A percentile compares a stretch with the other conserved stretches of the same genome.
Conservation (phyloP, 1,284 basidiomycete genomes). For the Ganoderma boninense region DNA sequence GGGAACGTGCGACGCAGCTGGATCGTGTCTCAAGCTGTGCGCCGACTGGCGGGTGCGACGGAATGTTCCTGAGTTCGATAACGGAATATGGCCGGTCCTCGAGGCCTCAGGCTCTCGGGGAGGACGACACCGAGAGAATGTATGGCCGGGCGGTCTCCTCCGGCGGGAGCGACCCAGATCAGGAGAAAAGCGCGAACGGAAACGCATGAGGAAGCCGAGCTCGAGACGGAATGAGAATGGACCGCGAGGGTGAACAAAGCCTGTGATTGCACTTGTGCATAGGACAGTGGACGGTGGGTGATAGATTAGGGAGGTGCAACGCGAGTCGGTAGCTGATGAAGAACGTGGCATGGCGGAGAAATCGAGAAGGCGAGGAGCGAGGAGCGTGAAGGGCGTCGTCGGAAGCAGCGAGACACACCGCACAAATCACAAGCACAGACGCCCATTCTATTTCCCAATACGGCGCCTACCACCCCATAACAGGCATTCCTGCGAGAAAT, state of each 20-base stretch:
- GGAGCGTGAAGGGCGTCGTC: background rate
- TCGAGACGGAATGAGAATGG: background rate
- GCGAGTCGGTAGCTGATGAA: background rate
- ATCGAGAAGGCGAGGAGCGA: background rate
- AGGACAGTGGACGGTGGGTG: background rate
- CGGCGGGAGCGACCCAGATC: background rate
- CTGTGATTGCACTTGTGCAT: constrained; percentile 19
- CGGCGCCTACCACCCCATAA: background rate
- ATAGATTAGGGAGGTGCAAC: background rate
- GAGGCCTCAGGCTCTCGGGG: background rate
- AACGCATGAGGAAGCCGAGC: constrained; percentile 1
- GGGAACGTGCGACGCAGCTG: constrained; percentile 1
- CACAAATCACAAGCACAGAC: constrained; percentile 1
- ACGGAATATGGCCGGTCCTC: background rate
- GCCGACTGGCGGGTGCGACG: background rate
- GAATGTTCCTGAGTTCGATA: constrained; percentile 1
- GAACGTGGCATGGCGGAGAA: background rate
- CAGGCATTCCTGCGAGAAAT: constrained; percentile 21
- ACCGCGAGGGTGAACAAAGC: constrained; percentile 3
- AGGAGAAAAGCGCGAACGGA: background rate
- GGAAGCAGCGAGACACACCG: background rate
- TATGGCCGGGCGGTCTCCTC: background rate
- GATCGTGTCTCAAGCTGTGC: background rate
- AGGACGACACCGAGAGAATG: background rate
- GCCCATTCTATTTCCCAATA: background rate